phyloP scores from a whole-genome alignment of 2,329 filamentous ascomycete species.

The Zymoseptoria brevis region DNA sequence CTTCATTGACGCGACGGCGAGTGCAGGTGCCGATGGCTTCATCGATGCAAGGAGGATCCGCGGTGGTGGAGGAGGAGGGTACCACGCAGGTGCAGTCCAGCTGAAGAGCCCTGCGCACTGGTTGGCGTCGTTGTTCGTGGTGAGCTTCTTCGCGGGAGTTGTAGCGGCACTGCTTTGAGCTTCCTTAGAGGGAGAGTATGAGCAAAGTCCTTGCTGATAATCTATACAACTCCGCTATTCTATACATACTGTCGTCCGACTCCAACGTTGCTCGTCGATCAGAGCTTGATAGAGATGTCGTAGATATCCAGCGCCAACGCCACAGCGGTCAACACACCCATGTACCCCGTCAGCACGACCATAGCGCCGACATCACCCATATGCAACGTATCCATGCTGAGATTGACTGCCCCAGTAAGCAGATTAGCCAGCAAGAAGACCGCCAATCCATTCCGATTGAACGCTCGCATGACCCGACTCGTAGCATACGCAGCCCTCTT shows the following conservation, averaged over 20 bases:
- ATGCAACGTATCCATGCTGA: slow-evolving; percentile 75
- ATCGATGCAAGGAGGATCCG: too few species aligned
- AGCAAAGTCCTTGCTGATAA: not conserved
- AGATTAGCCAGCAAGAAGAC: slow-evolving; percentile 85
- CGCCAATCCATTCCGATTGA: slow-evolving; percentile 79
- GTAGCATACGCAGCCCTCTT: slow-evolving; percentile 62
- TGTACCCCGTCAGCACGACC: slow-evolving; percentile 67
- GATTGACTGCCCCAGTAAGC: slow-evolving; percentile 79
- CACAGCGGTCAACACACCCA: slow-evolving; percentile 55
- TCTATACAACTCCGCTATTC: not conserved
- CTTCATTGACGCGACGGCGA: slow-evolving; percentile 8
- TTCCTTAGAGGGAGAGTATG: not conserved
- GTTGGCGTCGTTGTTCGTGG: not conserved
- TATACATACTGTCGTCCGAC: not conserved
- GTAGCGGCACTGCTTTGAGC: not conserved
- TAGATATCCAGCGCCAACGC: slow-evolving; percentile 60
- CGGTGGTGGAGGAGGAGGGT: not conserved
- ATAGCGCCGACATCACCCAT: slow-evolving; percentile 58
- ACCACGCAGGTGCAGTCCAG: not conserved
- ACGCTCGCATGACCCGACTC: slow-evolving; percentile 71
- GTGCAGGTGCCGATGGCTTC: not conserved
- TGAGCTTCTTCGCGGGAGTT: not conserved
- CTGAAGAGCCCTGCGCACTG: not conserved
- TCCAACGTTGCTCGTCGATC: slow-evolving; percentile 9
- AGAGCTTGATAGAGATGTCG: slow-evolving; percentile 65